A percentile compares a stretch with the other conserved stretches of the same genome.
Evolutionary conservation across 768 basidiomycete genomes (phyloP).

Genomic region (Tricholoma terreum): DNA sequence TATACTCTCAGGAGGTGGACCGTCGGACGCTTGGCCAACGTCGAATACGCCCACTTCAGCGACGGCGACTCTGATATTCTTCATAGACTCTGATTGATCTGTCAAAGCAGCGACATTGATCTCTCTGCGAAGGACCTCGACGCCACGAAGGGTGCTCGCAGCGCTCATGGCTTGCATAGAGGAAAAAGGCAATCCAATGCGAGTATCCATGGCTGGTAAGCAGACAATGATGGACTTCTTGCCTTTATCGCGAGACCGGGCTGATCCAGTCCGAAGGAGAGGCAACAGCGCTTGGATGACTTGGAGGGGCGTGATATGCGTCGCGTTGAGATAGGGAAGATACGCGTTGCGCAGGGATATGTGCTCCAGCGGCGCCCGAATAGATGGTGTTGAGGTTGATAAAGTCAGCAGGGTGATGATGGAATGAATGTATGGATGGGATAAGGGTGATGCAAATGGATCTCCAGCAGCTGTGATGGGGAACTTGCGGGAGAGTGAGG

Average conservation of each 20-base stretch:
- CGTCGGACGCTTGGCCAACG: slow-evolving; percentile 22
- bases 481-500: slow-evolving; percentile 78
- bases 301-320: slow-evolving; percentile 75
- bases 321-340: slow-evolving; percentile 66
- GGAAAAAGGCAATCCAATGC: slow-evolving; percentile 70
- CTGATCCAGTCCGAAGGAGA: slow-evolving; percentile 66
- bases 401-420: slow-evolving; percentile 75
- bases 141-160: slow-evolving; percentile 65
- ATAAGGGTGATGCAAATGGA: slow-evolving; percentile 65
- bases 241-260: slow-evolving; percentile 48
- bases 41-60: slow-evolving; percentile 71
- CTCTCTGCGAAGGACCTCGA: slow-evolving; percentile 75
- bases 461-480: slow-evolving; percentile 78
- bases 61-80: slow-evolving; percentile 64
- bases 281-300: slow-evolving; percentile 76
- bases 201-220: slow-evolving; percentile 67
- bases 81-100: slow-evolving; percentile 55
- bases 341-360: slow-evolving; percentile 61
- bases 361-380: slow-evolving; percentile 66
- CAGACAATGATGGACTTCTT: slow-evolving; percentile 69
- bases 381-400: slow-evolving; percentile 32
- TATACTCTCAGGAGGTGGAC: slow-evolving; percentile 30
- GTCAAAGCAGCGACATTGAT: slow-evolving; percentile 54
- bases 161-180: slow-evolving; percentile 74
- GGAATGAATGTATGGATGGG: slow-evolving; percentile 72